Evolutionary conservation across 148 eudicot species (phyloP), one percentile per base, ranked within the genome.

Genomic region (Rheum nobile): DNA sequence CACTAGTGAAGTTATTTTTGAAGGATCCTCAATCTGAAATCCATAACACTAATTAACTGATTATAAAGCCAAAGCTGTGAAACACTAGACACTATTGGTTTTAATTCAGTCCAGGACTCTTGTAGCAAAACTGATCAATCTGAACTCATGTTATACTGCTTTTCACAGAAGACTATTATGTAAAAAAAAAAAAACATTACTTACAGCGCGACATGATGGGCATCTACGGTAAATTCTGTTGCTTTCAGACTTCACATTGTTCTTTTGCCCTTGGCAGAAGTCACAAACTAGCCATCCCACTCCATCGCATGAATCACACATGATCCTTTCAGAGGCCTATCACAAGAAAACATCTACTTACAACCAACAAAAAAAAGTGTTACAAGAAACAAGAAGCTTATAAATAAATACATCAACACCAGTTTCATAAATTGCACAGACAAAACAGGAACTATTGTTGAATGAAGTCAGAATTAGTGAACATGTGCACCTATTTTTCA

Each of bases 191-290:
- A n/a, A n/a, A n/a, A n/a, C n/a, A n/a, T n/a, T 55, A 79, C 88
- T 88, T 81, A 92, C 97, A 78, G 97, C 98, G 86, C 83, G 88
- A 77, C 98, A 94, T 48, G 96, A 75, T 42, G 98, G 98, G 77
- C 97, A 94, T 10, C 98, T 86, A 13, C 97, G 97, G 31, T 91
- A 91, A 39, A 94, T 84, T 52, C 85, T 79, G 70, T 87, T 94
- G 69, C 83, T 94, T 74, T 76, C 84, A 67, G 90, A 81, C 85
- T 81, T 91, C 17, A 91, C 97, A 80, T 91, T 91, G 10, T 85
- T 88, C 79, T 91, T 94, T 79, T 91, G 84, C 31, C 97, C 98
- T 72, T 88, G 78, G 77, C 98, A 91, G 75, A 89, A 91, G 83
- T 91, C 97, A 85, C 98, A 94, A 74, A 86, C 74, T 75, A 94